Evolutionary conservation across 257 asterid genomes (phyloP), one percentile per base, ranked within the genome.

Genomic region (Ophiorrhiza pumila): DNA sequence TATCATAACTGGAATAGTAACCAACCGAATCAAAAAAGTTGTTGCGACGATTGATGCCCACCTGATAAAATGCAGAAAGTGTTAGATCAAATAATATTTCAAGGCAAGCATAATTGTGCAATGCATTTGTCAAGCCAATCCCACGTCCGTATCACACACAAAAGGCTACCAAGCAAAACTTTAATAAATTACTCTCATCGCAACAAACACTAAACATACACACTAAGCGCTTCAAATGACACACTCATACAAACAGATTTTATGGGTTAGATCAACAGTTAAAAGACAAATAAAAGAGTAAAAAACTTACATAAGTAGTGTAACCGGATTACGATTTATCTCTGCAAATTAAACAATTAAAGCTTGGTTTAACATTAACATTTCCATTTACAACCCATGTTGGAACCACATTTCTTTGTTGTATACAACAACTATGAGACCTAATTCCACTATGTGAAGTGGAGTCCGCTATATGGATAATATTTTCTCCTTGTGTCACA

Each of bases 11-110:
- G 99, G 99, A 83, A 90, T 53, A 74, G 87, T 86, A 55, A 83
- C 4, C 43, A 45, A 27, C 50, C 97, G 93, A 77, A 94, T 92
- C 69, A 91, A 37, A 74, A 92, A 18, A 10, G 97, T 86, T 70
- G 98, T 80, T 71, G 60, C 59, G 67, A 74, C 84, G 72, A 94
- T 86, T 17, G 99, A 80, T 65, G 85, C 91, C 97, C 99, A 94
- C 99, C 99, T 94, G 85, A 82, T 78, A 63, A 70, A 83, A 32
- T 45, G 63, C 10, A 49, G 18, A 64, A 25, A 31, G 7, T 5
- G 35, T 39, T 31, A 55, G 12, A 43, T 4, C 53, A 11, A 17
- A 74, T 20, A 22, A 71, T 27, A 71, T 11, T 20, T 35, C 43
- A 62, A 22, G 10, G 3, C 66, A 25, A 37, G 22, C 3, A 22